A percentile compares a stretch with the other conserved stretches of the same genome.
Evolutionary conservation across 805 yeast genomes (phyloP).

Genomic region (Candida tallmaniae): DNA sequence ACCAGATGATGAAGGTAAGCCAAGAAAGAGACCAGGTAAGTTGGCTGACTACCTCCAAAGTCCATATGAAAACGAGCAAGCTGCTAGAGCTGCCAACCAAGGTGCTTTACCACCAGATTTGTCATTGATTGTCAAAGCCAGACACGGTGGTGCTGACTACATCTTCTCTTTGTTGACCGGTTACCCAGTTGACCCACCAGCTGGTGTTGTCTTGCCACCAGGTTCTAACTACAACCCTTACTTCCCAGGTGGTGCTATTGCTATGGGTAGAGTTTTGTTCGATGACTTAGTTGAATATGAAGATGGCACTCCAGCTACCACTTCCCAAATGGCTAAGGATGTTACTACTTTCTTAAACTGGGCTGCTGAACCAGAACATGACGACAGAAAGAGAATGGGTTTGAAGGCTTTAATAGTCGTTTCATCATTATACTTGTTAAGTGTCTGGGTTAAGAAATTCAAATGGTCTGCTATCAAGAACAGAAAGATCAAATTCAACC

Average conservation of each 20-base stretch:
- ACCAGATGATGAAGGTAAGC: constrained; percentile 94
- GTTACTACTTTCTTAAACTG: constrained; percentile 94
- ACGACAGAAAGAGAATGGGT: constrained; percentile 96
- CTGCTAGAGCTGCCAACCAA: constrained; percentile 99
- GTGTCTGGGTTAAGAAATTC: constrained; percentile 94
- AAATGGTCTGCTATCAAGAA: constrained; percentile 96
- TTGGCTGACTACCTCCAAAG: constrained; percentile 92
- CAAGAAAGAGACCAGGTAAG: constrained; percentile 97
- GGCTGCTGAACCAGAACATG: constrained; percentile 98
- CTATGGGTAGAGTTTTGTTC: constrained; percentile 97
- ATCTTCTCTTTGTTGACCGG: constrained; percentile 94
- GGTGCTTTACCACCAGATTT: constrained; percentile 99
- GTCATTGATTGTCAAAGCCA: constrained; percentile 94
- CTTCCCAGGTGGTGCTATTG: constrained; percentile 99
- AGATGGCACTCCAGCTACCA: constrained; percentile 98
- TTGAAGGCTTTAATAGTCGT: constrained; percentile 81
- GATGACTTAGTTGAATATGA: constrained; percentile 98
- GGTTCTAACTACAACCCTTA: constrained; percentile 98
- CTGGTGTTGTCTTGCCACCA: constrained; percentile 88
- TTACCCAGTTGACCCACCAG: constrained; percentile 98
- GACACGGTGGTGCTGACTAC: constrained; percentile 97
- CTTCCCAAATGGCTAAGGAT: constrained; percentile 99
- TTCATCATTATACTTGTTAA: constrained; percentile 72
- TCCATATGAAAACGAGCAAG: constrained; percentile 97
- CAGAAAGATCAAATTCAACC: constrained; percentile 89